Percentiles rank a stretch among this genome's conserved stretches.
These are phyloP conservation scores for Cercospora sp. DNA, from an alignment of 2,329 filamentous ascomycete genomes.

Conservation along the genomic window DNA sequence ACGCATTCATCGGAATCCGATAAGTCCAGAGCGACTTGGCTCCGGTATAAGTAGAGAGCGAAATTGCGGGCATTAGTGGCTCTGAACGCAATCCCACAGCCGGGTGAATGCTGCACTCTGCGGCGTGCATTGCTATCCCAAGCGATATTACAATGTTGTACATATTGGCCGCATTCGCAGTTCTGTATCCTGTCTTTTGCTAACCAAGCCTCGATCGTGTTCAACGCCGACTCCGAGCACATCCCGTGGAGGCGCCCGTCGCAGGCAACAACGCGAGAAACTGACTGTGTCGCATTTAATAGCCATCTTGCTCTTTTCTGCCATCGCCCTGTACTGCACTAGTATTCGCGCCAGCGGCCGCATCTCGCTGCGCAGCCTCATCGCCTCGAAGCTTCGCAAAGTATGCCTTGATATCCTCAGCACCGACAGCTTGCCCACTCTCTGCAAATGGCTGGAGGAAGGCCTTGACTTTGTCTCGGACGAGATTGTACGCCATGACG, in stretches of 20 bases:
- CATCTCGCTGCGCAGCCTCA: conserved; percentile 53
- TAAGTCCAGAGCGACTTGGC: not conserved
- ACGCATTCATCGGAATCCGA: not conserved
- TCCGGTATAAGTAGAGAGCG: not conserved
- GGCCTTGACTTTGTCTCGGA: conserved; percentile 92
- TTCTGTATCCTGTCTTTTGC: conserved; percentile 1
- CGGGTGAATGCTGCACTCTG: not conserved
- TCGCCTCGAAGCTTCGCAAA: conserved; percentile 94
- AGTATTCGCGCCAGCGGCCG: conserved; percentile 33
- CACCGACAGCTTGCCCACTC: conserved; percentile 81
- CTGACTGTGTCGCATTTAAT: conserved; percentile 28
- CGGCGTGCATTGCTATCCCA: not conserved
- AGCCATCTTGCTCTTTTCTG: conserved; percentile 45
- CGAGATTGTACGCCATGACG: conserved; percentile 95
- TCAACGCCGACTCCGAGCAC: not conserved
- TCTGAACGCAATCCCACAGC: not conserved
- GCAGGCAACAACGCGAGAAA: not conserved
- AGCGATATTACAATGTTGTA: not conserved
- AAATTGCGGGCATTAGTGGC: not conserved
- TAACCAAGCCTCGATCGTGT: not conserved
- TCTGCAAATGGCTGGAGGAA: conserved; percentile 95
- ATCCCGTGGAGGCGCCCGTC: not conserved
- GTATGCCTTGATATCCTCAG: conserved; percentile 94
- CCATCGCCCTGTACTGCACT: conserved; percentile 32
- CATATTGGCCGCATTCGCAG: not conserved